Percentiles rank a stretch among this genome's conserved stretches.
These are phyloP conservation scores for Xylaria nigripes DNA, from an alignment of 495 filamentous ascomycete genomes.

Conservation along the genomic window DNA sequence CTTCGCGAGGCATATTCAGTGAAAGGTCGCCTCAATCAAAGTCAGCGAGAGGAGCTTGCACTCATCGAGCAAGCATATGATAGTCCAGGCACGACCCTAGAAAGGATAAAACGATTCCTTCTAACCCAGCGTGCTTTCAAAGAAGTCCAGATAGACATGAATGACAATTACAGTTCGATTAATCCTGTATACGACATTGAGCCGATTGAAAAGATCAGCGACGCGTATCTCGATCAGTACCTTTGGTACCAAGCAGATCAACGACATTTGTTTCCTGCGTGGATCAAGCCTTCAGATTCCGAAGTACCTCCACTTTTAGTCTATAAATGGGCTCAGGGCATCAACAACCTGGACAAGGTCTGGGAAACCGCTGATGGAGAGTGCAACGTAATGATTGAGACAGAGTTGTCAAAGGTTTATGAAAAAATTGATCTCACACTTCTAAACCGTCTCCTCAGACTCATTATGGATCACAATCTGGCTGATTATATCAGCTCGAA, in stretches of 20 bases:
- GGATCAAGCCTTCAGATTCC: constrained; percentile 99
- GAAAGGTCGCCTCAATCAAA: constrained; percentile 94
- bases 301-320: constrained; percentile 95
- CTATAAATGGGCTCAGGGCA: constrained; percentile 99
- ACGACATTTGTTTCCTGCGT: constrained; percentile 93
- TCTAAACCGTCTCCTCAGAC: constrained; percentile 79
- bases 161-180: constrained; percentile 98
- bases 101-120: constrained; percentile 95
- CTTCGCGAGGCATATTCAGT: constrained; percentile 95
- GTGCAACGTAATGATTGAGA: constrained; percentile 99
- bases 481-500: constrained; percentile 99
- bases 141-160: constrained; percentile 99
- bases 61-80: constrained; percentile 99
- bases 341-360: constrained; percentile 97
- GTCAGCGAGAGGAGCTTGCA: constrained; percentile 93
- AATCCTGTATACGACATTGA: constrained; percentile 99
- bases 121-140: constrained; percentile 98
- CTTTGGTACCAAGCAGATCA: constrained; percentile 99
- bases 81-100: constrained; percentile 90
- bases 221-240: constrained; percentile 98
- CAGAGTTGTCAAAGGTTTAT: constrained; percentile 95
- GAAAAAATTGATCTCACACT: constrained; percentile 98
- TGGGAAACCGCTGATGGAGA: constrained; percentile 95
- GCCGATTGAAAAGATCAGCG: constrained; percentile 99
- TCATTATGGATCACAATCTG: constrained; percentile 99